Evolutionary conservation across 345 rosid species (phyloP).

Genomic region (Populus simonii): DNA sequence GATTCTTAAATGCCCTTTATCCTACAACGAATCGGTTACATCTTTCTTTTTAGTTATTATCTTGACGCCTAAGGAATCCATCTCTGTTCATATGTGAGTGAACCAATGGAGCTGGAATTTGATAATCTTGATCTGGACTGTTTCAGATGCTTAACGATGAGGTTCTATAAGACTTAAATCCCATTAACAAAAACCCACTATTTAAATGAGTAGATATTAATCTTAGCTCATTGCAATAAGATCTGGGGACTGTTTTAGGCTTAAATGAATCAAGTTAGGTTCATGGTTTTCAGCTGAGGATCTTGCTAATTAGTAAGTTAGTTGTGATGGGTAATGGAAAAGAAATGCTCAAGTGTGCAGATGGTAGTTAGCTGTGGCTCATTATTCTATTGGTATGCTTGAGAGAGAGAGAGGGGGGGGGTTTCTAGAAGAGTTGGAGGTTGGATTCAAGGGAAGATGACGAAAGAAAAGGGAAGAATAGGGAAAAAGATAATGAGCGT

Average conservation of each 20-base stretch:
- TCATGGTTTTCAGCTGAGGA: not conserved
- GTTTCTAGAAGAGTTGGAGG: slow-evolving; percentile 57
- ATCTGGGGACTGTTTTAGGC: not conserved
- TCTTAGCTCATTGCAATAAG: not conserved
- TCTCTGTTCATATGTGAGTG: not conserved
- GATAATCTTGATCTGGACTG: not conserved
- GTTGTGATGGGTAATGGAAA: slow-evolving; percentile 34
- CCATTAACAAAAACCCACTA: not conserved
- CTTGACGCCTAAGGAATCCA: not conserved
- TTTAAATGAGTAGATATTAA: not conserved
- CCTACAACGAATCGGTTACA: not conserved
- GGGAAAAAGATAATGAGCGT: slow-evolving; percentile 24
- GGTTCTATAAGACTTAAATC: not conserved
- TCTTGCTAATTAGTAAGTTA: slow-evolving; percentile 17
- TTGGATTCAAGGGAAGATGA: slow-evolving; percentile 36
- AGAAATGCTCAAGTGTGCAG: slow-evolving; percentile 23
- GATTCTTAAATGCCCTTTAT: not conserved
- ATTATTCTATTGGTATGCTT: slow-evolving; percentile 47
- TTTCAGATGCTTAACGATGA: not conserved
- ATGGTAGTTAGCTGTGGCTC: slow-evolving; percentile 51
- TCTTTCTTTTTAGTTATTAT: not conserved
- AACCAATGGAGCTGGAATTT: not conserved
- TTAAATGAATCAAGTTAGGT: not conserved
- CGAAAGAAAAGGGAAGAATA: slow-evolving; percentile 17
- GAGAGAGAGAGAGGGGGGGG: slow-evolving; percentile 32